These are phyloP conservation scores for Microbotryum scabiosae DNA, from an alignment of 1,284 basidiomycete species.

Conservation along the genomic window DNA sequence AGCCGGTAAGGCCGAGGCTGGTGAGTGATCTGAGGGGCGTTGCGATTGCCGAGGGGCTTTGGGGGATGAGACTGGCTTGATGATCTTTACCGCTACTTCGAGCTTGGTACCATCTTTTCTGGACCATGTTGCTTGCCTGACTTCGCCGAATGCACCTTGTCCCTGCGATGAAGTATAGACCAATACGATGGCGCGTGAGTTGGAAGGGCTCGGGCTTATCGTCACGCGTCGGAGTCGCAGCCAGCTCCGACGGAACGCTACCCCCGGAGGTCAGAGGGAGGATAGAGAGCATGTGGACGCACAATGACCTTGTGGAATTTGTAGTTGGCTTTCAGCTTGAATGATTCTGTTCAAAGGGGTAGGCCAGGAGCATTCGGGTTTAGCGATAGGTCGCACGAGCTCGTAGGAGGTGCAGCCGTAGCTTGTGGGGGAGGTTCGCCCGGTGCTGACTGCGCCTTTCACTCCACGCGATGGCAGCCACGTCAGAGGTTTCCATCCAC, in stretches of 20 bases:
- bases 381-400: too few relatives aligned
- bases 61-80: neutral
- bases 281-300: neutral
- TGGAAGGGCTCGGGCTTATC: neutral
- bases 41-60: neutral
- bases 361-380: neutral
- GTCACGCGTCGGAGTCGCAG: neutral
- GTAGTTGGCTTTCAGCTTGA: slow-evolving; percentile 23
- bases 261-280: too few relatives aligned
- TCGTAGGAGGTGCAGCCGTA: too few relatives aligned
- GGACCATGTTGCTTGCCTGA: slow-evolving; percentile 27
- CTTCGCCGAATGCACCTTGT: slow-evolving; percentile 21
- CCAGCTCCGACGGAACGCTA: neutral
- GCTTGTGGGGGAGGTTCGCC: too few relatives aligned
- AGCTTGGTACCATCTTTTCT: slow-evolving; percentile 15
- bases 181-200: neutral
- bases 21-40: too few relatives aligned
- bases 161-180: slow-evolving; percentile 1
- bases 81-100: slow-evolving; percentile 28
- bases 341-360: slow-evolving; percentile 7
- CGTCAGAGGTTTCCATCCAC: too few relatives aligned
- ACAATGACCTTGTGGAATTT: slow-evolving; percentile 21
- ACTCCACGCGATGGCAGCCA: too few relatives aligned
- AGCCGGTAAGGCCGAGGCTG: neutral
- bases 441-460: too few relatives aligned